Evolutionary conservation across 208 protist genomes (phyloP), one percentile per base, ranked within the genome.

Genomic region (Strigomonas galati): DNA sequence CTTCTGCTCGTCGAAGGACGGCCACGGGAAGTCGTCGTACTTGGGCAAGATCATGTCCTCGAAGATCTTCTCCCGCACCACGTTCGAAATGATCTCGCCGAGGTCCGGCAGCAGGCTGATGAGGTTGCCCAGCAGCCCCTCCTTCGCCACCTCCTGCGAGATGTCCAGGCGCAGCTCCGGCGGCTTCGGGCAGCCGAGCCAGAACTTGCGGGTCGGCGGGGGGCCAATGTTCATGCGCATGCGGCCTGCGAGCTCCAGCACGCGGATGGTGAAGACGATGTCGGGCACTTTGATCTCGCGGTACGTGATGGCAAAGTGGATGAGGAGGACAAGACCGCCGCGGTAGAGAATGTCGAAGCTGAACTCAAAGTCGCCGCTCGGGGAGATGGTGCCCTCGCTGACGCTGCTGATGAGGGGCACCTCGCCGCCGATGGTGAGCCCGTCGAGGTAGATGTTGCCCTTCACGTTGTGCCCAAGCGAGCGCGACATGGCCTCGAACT

Each of bases 291-390:
- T 71, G 35, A 91, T 72, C 6, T 78, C 74, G 26, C 81, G 82
- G 54, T 89, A 91, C 7, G 69, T 74, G 26, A 91, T 73, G 14
- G 79, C 44, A 59, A 95, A 92, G 56, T 82, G 79, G 32, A 95
- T 81, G 53, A 69, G 78, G 9, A 94, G 49, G 37, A 56, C 66
- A 10, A 95, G 74, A 12, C 89, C 89, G 30, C 89, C 89, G 28
- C 86, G 86, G 72, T 95, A 95, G 6, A 91, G 72, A 51, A 95
- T 62, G 58, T 95, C 82, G 66, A 95, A 93, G 74, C 91, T 84
- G 52, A 95, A 89, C 43, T 87, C 76, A 1, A 92, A 58, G 62
- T 95, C 86, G 3, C 89, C 86, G 35, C 66, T 82, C 12, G 72
- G 46, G 12, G 74, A 76, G 1, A 92, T 19, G 2, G 48, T 54